Base-by-base conservation (phyloP, 192 early-diverging fungal genomes). In the Funneliformis mosseae region DNA sequence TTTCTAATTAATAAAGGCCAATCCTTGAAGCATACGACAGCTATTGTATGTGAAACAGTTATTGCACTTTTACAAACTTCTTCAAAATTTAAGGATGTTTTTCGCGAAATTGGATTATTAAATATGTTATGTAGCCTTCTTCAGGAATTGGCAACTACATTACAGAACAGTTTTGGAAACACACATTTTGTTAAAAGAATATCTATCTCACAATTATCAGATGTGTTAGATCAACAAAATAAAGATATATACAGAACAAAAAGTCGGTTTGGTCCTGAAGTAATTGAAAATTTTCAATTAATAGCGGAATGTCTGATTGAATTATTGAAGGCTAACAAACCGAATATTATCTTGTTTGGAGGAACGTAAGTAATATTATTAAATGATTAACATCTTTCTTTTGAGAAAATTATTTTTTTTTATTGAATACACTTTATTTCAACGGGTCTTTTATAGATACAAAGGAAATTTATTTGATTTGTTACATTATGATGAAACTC, bases 21-120 rank as follows among this genome's bases (percentile, higher is more conserved):
- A 8, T 89, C 89, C 1, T 86, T 87, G 5, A 85, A 85, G 3
- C 82, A 85, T 43, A 85, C 90, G 3, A 85, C 88, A 33, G 77
- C 82, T 14, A 76, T 89, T 28, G 85, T 89, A 5, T 87, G 85
- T 67, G 78, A 85, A 9, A 83, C 83, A 21, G 84, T 90, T 42
- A 80, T 83, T 6, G 81, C 68, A 39, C 67, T 92, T 3, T 74
- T 92, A 9, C 82, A 83, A 46, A 81, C 80, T 12, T 88, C 91
- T 11, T 68, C 81, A 23, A 84, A 85, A 55, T 89, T 91, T 60
- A 83, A 89, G 60, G 86, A 84, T 66, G 89, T 88, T 0, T 83
- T 91, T 63, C 87, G 88, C 9, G 91, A 92, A 67, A 85, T 92
- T 14, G 92, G 92, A 12, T 62, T 92, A 21, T 81, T 92, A 21